Evolutionary conservation across 1,139 yeast species (phyloP).

Genomic region (Debaryomyces coudertii): DNA sequence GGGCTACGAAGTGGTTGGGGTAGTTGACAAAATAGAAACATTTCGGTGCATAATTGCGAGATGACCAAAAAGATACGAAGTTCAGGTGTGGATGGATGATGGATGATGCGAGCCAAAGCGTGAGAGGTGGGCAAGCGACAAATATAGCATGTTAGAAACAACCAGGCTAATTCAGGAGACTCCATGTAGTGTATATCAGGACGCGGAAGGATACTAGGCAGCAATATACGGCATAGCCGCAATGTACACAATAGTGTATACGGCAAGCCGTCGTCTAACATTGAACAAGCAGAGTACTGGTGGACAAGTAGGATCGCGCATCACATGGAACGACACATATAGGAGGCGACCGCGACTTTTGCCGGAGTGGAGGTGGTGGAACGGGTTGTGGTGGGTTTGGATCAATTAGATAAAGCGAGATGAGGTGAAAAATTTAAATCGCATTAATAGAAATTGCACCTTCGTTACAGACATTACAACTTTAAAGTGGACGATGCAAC

Average conservation of each 20-base stretch:
- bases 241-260: no score
- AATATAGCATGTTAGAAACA: not conserved
- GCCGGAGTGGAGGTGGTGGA: not conserved
- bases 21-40: not conserved
- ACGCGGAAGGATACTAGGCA: no score
- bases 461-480: no score
- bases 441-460: not conserved
- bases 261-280: no score
- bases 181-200: no score
- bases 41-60: slow-evolving; percentile 2
- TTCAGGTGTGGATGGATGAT: not conserved
- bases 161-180: no score
- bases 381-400: not conserved
- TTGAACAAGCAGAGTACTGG: no score
- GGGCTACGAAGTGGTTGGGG: not conserved
- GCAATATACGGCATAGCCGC: no score
- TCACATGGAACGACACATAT: no score
- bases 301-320: no score
- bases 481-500: not conserved
- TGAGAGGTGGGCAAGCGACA: not conserved
- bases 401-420: not conserved
- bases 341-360: no score
- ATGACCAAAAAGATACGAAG: not conserved
- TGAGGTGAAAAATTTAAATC: slow-evolving; percentile 1
- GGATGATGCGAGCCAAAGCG: not conserved